Conservation (phyloP, 2,329 filamentous ascomycete genomes). For the Leptographium lundbergii region DNA sequence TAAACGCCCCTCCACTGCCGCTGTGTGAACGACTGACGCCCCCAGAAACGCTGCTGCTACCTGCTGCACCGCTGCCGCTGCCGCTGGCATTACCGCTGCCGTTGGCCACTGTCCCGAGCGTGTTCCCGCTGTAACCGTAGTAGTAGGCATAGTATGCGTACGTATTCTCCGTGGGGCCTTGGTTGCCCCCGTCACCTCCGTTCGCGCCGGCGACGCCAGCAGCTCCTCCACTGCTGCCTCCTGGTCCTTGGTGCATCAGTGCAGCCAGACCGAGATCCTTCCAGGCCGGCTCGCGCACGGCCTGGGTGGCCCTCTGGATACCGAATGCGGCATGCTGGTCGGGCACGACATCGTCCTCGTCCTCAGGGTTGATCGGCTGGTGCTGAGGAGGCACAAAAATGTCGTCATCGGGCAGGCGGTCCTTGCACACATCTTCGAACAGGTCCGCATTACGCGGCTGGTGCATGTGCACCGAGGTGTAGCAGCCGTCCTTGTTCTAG, state of each 20-base stretch:
- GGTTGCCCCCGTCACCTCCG: constrained; percentile 10
- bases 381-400: constrained; percentile 71
- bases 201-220: constrained; percentile 5
- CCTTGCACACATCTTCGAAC: constrained; percentile 64
- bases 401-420: constrained; percentile 61
- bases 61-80: constrained; percentile 9
- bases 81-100: background rate
- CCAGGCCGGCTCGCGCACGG: constrained; percentile 60
- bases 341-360: constrained; percentile 79
- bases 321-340: constrained; percentile 83
- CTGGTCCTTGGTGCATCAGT: constrained; percentile 53
- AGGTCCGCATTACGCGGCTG: constrained; percentile 61
- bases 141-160: constrained; percentile 18
- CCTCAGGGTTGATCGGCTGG: constrained; percentile 74
- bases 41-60: background rate
- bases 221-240: constrained; percentile 5
- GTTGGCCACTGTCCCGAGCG: background rate
- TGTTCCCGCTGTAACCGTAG: constrained; percentile 11
- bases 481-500: constrained; percentile 61
- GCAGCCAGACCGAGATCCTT: constrained; percentile 63
- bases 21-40: constrained; percentile 6
- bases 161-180: constrained; percentile 14
- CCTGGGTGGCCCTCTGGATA: constrained; percentile 68
- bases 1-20: constrained; percentile 3
- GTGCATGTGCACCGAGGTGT: constrained; percentile 67